Evolutionary conservation across 2,329 filamentous ascomycete species (phyloP), one percentile per base, ranked within the genome.

Genomic region (Epichloe gansuensis): DNA sequence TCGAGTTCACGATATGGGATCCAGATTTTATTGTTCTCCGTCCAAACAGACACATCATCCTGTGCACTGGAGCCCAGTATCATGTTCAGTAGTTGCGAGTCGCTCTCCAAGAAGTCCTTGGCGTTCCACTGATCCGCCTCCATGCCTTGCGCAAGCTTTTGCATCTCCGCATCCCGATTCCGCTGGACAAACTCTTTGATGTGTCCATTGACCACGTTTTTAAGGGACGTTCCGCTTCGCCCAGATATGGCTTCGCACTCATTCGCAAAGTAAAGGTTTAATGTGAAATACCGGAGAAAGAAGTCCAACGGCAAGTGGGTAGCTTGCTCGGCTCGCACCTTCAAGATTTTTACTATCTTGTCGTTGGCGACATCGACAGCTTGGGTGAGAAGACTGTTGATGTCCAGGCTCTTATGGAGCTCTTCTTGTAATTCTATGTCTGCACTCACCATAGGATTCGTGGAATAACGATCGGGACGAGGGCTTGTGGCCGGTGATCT

Each of bases 231-330:
- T 8, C 87, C 86, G 54, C 86, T 86, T 52, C 86, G 78, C 0
- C 88, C 87, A 23, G 86, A 91, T 21, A 93, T 82, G 15, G 86
- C 84, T 66, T 94, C 88, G 61, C 88, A 93, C 64, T 94, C 88
- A 55, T 89, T 89, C 46, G 86, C 85, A 65, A 94, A 93, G 52
- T 89, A 79, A 7, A 89, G 73, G 60, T 91, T 93, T 36, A 94
- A 74, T 1, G 80, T 87, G 60, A 91, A 90, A 65, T 93, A 93
- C 39, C 88, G 80, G 43, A 93, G 69, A 65, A 94, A 94, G 58
- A 80, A 76, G 46, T 80, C 71, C 2, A 88, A 74, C 1, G 84
- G 78, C 9, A 91, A 70, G 31, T 78, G 77, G 2, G 80, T 77
- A 45, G 81, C 85, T 62, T 89, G 84, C 56, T 89, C 86, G 3